Evolutionary conservation across 1,284 basidiomycete species (phyloP).

Genomic region (Rhizoctonia solani): DNA sequence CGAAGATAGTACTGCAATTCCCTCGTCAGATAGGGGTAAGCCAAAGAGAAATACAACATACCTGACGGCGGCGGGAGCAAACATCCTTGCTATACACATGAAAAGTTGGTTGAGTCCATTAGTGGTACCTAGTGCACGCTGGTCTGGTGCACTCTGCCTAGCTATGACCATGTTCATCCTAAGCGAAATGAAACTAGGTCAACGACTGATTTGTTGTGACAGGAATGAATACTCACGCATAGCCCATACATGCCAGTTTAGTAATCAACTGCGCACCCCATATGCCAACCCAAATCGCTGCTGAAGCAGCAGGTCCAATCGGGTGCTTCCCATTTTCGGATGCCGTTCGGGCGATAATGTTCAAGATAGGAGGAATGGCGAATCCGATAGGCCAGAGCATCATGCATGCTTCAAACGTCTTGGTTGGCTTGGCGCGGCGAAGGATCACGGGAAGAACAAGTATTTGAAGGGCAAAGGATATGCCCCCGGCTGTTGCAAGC

Average conservation of each 20-base stretch:
- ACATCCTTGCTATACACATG: conserved; percentile 9
- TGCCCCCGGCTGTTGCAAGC: conserved; percentile 1
- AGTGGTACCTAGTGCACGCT: conserved; percentile 31
- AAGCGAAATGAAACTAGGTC: not conserved
- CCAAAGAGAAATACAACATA: not conserved
- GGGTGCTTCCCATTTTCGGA: conserved; percentile 7
- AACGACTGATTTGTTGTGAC: not conserved
- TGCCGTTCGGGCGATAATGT: conserved; percentile 9
- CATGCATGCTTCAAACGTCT: conserved; percentile 13
- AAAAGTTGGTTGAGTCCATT: conserved; percentile 37
- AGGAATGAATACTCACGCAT: not conserved
- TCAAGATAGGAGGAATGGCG: conserved; percentile 35
- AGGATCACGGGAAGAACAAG: conserved; percentile 5
- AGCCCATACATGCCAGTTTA: conserved; percentile 23
- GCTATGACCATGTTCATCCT: conserved; percentile 30
- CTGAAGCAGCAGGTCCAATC: not conserved
- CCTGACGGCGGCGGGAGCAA: conserved; percentile 13
- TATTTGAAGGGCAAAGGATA: conserved; percentile 13
- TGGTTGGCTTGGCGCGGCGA: not conserved
- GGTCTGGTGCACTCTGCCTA: conserved; percentile 6
- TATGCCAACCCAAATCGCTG: conserved; percentile 18
- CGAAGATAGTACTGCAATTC: conserved; percentile 37
- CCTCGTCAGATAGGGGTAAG: conserved; percentile 4
- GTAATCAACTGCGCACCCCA: conserved; percentile 15
- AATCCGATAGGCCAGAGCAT: conserved; percentile 5